Evolutionary conservation across 179 eudicot species (phyloP).

Genomic region (Beta macrorhiza): DNA sequence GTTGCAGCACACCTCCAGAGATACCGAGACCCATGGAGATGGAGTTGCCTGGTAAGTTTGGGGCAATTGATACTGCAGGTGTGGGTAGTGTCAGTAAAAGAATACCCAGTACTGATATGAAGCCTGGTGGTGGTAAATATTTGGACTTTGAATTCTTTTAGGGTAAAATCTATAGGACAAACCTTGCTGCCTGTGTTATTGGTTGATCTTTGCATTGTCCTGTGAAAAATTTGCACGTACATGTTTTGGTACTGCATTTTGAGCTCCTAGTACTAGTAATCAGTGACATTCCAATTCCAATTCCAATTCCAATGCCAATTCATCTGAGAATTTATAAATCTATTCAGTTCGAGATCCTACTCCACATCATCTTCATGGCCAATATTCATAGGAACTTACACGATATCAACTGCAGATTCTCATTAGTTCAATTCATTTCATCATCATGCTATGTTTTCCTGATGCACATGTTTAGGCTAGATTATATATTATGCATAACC

Average conservation of each 20-base stretch:
- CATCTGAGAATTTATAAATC: constrained; percentile 18
- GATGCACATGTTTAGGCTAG: not conserved
- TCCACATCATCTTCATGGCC: not conserved
- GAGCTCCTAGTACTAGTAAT: constrained; percentile 4
- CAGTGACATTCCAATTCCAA: constrained; percentile 12
- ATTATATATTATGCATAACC: not conserved
- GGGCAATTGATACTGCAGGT: constrained; percentile 37
- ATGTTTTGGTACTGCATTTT: constrained; percentile 28
- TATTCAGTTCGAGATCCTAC: constrained; percentile 1
- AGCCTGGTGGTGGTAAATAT: constrained; percentile 65
- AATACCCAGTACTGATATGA: constrained; percentile 48
- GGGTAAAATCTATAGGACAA: constrained; percentile 28
- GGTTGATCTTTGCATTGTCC: constrained; percentile 18
- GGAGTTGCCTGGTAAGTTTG: constrained; percentile 45
- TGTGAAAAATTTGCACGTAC: constrained; percentile 26
- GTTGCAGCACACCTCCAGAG: constrained; percentile 79
- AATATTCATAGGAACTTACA: not conserved
- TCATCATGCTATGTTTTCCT: not conserved
- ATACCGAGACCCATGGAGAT: constrained; percentile 58
- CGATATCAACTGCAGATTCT: not conserved
- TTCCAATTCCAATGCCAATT: constrained; percentile 6
- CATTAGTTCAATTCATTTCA: not conserved
- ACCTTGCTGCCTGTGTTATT: constrained; percentile 20
- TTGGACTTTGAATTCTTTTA: constrained; percentile 87
- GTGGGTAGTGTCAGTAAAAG: constrained; percentile 46